Base-by-base conservation (phyloP, 352 stramenopile genomes). In the Phytophthora hybrid region DNA sequence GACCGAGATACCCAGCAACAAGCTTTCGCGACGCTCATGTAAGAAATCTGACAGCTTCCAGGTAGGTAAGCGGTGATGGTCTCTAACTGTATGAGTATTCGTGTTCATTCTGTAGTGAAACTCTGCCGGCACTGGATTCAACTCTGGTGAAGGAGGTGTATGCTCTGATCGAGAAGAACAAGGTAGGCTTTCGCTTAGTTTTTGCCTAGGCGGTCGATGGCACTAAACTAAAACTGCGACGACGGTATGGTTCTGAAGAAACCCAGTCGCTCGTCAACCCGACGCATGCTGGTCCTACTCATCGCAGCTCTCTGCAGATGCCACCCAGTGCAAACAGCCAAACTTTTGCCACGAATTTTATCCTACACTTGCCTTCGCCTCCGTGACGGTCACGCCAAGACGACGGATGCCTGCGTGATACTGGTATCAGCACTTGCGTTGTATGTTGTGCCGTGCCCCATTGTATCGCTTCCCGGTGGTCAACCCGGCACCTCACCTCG, bases 1-100 rank as follows among this genome's bases (percentile, higher is more conserved):
- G 84, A 93, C 46, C 77, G 80, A 18, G 86, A 93, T 51, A 93
- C 84, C 1, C 85, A 93, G 57, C 85, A 90, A 8, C 79, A 85
- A 73, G 81, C 86, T 5, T 92, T 92, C 41, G 63, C 70, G 1
- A 73, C 66, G 0, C 71, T 91, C 13, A 63, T 92, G 84, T 92
- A 59, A 26, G 72, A 39, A 46, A 14, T 23, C 44, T 73, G 32
- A 34, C 23, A 4, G 5, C 29, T 66, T 4, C 23, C 37, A 44
- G 3, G 37, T 44, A 18, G 37, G 11, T 44, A 14, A 44, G 37
- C 2, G 10, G 37, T 44, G 41, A 49, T 49, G 3, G 41, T 53
- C n/a, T 53, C 46, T 53, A 53, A 29, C 46, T 53, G 46, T 13
- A 14, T 16, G 14, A 21, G 26, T 2, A 31, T 31, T 31, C 11